Base-by-base conservation (phyloP, 2,329 filamentous ascomycete genomes). In the Microcera coccophila region DNA sequence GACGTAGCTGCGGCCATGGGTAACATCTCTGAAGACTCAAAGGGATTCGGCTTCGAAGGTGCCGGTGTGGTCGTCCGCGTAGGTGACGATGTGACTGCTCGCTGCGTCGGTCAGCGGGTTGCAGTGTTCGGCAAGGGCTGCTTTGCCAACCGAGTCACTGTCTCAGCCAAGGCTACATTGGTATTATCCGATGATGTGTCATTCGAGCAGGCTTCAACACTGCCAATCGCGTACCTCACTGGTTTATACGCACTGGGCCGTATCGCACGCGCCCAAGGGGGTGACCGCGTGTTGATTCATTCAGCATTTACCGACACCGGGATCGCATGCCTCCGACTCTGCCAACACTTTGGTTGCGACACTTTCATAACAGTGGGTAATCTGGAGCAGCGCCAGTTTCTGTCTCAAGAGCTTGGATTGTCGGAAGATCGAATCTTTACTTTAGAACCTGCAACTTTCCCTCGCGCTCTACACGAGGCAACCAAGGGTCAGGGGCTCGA, bases 11-110 rank as follows among this genome's bases (percentile, higher is more conserved):
- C 12, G 7, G 22, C 22, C 22, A 26, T 26, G 22, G 22, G 22
- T 26, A 26, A 7, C 12, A 26, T 26, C 22, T 12, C 22, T 26
- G 22, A 26, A 12, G 12, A 26, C 12, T 7, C 7, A 12, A 7
- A 41, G 39, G 4, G 42, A 15, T 34, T 57, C n/a, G 57, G 58
- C 5, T 35, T 45, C 10, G 60, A 62, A 16, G 54, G 48, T 5
- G 45, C 57, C 3, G 60, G 60, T 22, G 44, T 49, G n/a, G 51
- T 63, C 16, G 29, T 44, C 7, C 48, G 38, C 14, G 28, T 41
- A 2, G 58, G 58, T 8, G 19, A 24, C 9, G 19, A 28, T n/a
- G 52, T 53, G 20, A 39, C 40, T 2, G 19, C 44, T 21, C n/a
- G 29, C 5, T 56, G 5, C 35, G 26, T 38, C 38, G 4, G 56